Base-by-base conservation (phyloP, 2,329 filamentous ascomycete genomes). In the Ophiostoma sp. region DNA sequence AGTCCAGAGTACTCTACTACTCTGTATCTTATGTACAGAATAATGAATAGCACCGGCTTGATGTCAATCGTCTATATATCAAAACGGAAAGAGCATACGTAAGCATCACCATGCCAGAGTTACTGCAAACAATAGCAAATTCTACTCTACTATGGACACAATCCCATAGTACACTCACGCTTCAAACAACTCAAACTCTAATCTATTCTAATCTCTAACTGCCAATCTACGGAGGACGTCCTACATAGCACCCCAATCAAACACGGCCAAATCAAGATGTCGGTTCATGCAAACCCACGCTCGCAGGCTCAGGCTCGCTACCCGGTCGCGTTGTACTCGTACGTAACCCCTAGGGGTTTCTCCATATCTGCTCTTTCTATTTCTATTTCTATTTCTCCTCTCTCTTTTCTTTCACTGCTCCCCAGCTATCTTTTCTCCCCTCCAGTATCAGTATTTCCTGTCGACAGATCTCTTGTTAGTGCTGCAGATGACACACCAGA, bases 301-400 rank as follows among this genome's bases (percentile, higher is more conserved):
- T 54, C n/a, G 48, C 7, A 39, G 36, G 36, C 36, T 39, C 39
- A 57, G 52, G n/a, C 52, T 57, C n/a, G n/a, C 52, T 27, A 57
- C 52, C 52, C 8, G n/a, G 52, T 57, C 52, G 17, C 52, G 52
- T 57, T 27, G 52, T 27, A 57, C 52, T 13, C 52, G 23, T 48
- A 57, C 52, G 52, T 57, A 23, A 57, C 52, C 52, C 27, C 23
- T 57, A 57, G 31, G 52, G 52, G 52, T 57, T 17, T 48, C 44
- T 48, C 17, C 44, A 39, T 39, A 39, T 48, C 4, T n/a, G 8
- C 44, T 48, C 44, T 17, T 20, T 48, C 44, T 48, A 31, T 31
- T 31, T 39, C 39, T 13, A 41, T 8, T 8, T 17, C 44, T 48
- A 20, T 20, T 20, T 48, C 17, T 20, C 44, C 44, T 41, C 36